These are phyloP conservation scores for Fibroporia radiculosa DNA, from an alignment of 768 basidiomycete species.

Conservation along the genomic window DNA sequence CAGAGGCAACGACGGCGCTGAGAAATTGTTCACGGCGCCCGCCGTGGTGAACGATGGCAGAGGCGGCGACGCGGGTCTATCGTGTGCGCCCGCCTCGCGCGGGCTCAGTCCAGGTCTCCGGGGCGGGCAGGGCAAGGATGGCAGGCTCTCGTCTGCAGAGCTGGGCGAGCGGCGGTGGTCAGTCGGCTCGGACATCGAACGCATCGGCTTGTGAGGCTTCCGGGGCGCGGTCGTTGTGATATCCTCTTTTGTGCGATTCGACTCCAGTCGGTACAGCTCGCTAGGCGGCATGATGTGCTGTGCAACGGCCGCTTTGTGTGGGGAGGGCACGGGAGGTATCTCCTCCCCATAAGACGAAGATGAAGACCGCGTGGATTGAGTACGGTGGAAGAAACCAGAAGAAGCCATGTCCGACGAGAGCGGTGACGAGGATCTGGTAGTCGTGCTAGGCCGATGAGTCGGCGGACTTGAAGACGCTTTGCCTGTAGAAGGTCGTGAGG, in stretches of 20 bases:
- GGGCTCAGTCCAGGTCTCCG: constrained; percentile 5
- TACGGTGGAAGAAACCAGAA: constrained; percentile 40
- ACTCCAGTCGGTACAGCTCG: constrained; percentile 29
- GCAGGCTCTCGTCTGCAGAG: constrained; percentile 2
- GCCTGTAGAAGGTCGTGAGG: constrained; percentile 18
- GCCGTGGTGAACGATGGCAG: constrained; percentile 45
- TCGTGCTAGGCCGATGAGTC: constrained; percentile 33
- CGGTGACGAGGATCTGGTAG: constrained; percentile 55
- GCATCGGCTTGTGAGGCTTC: constrained; percentile 8
- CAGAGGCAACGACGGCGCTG: constrained; percentile 12
- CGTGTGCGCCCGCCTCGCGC: constrained; percentile 2
- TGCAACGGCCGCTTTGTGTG: constrained; percentile 19
- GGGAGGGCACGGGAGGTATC: constrained; percentile 30
- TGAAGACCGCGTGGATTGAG: constrained; percentile 45
- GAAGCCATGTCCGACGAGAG: constrained; percentile 51
- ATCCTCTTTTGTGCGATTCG: constrained; percentile 7
- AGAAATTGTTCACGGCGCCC: constrained; percentile 40
- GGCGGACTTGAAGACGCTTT: constrained; percentile 8
- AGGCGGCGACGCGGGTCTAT: constrained; percentile 22
- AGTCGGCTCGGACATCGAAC: constrained; percentile 11
- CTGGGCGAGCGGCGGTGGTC: background rate
- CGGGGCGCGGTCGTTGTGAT: constrained; percentile 3
- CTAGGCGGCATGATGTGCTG: constrained; percentile 50
- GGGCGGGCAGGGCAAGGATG: constrained; percentile 13
- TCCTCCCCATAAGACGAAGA: constrained; percentile 47